phyloP scores from a whole-genome alignment of 2,329 filamentous ascomycete genomes.

The Claviceps sorghi region DNA sequence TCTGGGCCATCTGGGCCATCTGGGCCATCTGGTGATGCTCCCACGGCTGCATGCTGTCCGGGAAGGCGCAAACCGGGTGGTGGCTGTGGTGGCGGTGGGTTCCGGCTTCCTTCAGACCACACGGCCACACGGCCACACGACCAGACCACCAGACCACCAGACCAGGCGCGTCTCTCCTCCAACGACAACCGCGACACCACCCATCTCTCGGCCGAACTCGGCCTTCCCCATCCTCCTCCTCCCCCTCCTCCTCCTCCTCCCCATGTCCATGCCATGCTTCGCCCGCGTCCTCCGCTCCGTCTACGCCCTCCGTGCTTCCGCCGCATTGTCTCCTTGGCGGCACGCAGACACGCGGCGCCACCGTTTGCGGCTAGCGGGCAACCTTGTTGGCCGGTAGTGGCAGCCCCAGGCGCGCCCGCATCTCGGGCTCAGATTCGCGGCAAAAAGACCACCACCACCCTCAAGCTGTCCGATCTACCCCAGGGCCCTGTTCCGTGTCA shows the following conservation, averaged over 20 bases:
- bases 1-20: too few species aligned
- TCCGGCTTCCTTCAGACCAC: too few species aligned
- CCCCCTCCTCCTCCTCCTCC: not conserved
- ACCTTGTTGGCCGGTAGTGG: not conserved
- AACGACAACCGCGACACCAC: too few species aligned
- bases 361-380: not conserved
- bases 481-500: slow-evolving; percentile 29
- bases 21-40: too few species aligned
- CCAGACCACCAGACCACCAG: too few species aligned
- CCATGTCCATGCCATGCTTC: slow-evolving; percentile 8
- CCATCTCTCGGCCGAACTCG: too few species aligned
- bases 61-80: too few species aligned
- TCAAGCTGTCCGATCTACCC: slow-evolving; percentile 42
- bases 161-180: too few species aligned
- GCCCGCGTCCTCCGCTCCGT: slow-evolving; percentile 3
- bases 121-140: too few species aligned
- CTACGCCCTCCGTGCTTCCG: slow-evolving; percentile 1
- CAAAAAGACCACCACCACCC: slow-evolving; percentile 39
- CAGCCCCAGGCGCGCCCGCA: not conserved
- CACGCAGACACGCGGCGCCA: not conserved
- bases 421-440: slow-evolving; percentile 20
- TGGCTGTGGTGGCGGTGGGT: too few species aligned
- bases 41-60: too few species aligned
- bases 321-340: not conserved
- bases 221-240: too few species aligned